Evolutionary conservation across 805 yeast species (phyloP), one percentile per base, ranked within the genome.

Genomic region (Barnettozyma vustinii): DNA sequence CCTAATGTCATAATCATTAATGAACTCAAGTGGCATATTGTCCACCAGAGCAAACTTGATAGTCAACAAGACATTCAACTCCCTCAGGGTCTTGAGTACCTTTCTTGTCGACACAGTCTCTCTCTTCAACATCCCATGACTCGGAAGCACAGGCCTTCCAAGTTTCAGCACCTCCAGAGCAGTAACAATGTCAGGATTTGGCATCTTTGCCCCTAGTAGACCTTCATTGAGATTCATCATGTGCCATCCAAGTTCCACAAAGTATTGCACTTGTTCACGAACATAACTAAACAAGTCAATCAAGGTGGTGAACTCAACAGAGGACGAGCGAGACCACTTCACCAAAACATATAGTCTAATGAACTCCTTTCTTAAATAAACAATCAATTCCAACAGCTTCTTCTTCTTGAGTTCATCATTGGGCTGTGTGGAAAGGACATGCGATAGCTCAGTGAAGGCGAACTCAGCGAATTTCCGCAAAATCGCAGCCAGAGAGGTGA

Each of bases 241-340:
- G 12, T 85, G 82, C 68, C 83, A 76, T 18, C 84, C 78, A 37
- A 68, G 82, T 58, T 74, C 81, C 50, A 66, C 84, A 58, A 75
- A 91, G 62, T 75, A 76, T 60, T 77, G 80, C 59, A 87, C 87
- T 58, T 89, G 95, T 44, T 81, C 82, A 52, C 94, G 73, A 37
- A 94, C 74, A 94, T 96, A 94, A 53, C 87, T 85, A 51, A 95
- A 79, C 19, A 92, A 73, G 68, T 94, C 98, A 48, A 94, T 90
- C 53, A 91, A 72, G 46, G 75, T 76, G 41, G 84, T 80, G 51
- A 92, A 81, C 45, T 84, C 87, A 42, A 79, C 74, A 5, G 91
- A 75, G 32, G 81, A 83, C 12, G 79, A 76, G 4, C 90, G 79
- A 18, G 74, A 67, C 99, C 99, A 94, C 66, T 92, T 91, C 46